A percentile compares a stretch with the other conserved stretches of the same genome.
Conservation (phyloP, 441 rosid species). For the Gossypium davidsonii region DNA sequence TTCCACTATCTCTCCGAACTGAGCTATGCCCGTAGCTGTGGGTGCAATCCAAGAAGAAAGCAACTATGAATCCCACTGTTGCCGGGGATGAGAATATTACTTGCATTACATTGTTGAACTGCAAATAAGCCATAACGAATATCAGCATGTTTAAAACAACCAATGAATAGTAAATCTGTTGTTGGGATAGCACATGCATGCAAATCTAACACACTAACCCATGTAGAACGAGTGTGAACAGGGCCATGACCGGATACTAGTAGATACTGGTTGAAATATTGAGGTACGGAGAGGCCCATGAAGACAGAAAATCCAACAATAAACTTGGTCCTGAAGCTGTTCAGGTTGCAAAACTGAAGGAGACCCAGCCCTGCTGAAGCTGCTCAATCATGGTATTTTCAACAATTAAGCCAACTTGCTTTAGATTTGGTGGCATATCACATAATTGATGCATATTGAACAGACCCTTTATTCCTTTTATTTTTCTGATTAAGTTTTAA, state of each 20-base stretch:
- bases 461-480: background rate
- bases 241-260: slow-evolving; percentile 53
- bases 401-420: background rate
- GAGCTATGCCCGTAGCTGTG: slow-evolving; percentile 46
- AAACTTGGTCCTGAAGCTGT: slow-evolving; percentile 75
- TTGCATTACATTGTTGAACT: slow-evolving; percentile 79
- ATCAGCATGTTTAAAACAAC: background rate
- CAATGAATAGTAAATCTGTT: background rate
- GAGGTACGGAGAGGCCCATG: slow-evolving; percentile 69
- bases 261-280: slow-evolving; percentile 55
- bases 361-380: slow-evolving; percentile 67
- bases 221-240: slow-evolving; percentile 44
- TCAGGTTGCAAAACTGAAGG: slow-evolving; percentile 73
- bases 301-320: slow-evolving; percentile 71
- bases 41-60: slow-evolving; percentile 53
- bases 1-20: slow-evolving; percentile 59
- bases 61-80: slow-evolving; percentile 53
- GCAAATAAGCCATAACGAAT: slow-evolving; percentile 11
- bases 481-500: background rate
- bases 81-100: slow-evolving; percentile 85
- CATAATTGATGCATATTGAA: background rate
- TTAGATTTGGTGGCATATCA: background rate
- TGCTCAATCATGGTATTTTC: slow-evolving; percentile 24
- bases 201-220: slow-evolving; percentile 29
- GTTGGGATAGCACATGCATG: background rate